Evolutionary conservation across 768 basidiomycete species (phyloP).

Genomic region (Scleroderma citrinum): DNA sequence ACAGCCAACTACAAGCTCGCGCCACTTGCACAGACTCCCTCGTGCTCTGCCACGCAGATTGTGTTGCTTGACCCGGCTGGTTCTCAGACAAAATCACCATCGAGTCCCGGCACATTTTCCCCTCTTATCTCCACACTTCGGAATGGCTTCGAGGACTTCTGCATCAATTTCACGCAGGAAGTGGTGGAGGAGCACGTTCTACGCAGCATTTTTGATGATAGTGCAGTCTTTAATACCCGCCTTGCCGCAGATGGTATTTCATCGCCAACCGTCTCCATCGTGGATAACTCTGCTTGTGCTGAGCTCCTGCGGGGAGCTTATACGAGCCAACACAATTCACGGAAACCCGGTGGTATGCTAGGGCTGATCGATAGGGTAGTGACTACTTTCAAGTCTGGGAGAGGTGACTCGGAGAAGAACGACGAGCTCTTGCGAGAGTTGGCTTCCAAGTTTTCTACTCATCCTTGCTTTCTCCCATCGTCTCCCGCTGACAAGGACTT

Average conservation of each 20-base stretch:
- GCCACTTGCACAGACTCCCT: constrained; percentile 35
- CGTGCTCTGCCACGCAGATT: constrained; percentile 41
- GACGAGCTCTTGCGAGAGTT: constrained; percentile 48
- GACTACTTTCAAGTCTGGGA: constrained; percentile 45
- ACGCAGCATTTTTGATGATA: constrained; percentile 49
- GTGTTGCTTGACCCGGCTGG: constrained; percentile 51
- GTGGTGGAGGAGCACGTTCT: constrained; percentile 52
- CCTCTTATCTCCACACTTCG: constrained; percentile 52
- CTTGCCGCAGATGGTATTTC: constrained; percentile 47
- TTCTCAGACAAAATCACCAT: constrained; percentile 47
- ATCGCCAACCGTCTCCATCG: constrained; percentile 40
- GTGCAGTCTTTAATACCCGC: constrained; percentile 38
- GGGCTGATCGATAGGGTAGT: constrained; percentile 50
- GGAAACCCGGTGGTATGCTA: constrained; percentile 53
- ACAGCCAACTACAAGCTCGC: constrained; percentile 55
- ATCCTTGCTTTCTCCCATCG: constrained; percentile 46
- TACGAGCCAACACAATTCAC: constrained; percentile 38
- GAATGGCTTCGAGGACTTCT: constrained; percentile 58
- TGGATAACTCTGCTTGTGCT: constrained; percentile 51
- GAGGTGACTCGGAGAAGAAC: constrained; percentile 41
- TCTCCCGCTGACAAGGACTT: constrained; percentile 27
- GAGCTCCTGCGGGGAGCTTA: constrained; percentile 55
- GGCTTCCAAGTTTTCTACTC: constrained; percentile 38
- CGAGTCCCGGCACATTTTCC: constrained; percentile 33
- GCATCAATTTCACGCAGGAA: constrained; percentile 55